A percentile compares a stretch with the other conserved stretches of the same genome.
phyloP scores from a whole-genome alignment of 192 early-diverging fungal genomes.

The Lobosporangium transversale region DNA sequence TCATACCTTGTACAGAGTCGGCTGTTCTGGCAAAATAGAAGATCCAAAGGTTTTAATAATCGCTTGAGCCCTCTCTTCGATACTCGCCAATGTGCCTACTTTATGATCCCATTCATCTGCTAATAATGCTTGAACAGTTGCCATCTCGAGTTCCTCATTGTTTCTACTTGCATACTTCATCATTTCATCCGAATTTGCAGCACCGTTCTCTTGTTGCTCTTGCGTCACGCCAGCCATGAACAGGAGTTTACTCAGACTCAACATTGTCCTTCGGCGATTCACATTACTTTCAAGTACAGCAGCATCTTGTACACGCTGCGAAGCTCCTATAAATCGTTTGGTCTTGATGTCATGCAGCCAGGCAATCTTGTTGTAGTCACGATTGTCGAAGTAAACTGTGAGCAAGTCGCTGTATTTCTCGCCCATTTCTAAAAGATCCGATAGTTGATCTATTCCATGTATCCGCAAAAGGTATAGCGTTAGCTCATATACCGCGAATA shows the following conservation, averaged over 20 bases:
- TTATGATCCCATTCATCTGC: conserved; percentile 25
- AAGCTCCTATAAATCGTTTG: conserved; percentile 23
- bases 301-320: conserved; percentile 17
- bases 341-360: conserved; percentile 53
- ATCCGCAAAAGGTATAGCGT: too few species aligned
- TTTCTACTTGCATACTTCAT: conserved; percentile 22
- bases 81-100: conserved; percentile 3
- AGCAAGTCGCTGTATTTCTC: conserved; percentile 35
- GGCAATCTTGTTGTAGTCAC: conserved; percentile 26
- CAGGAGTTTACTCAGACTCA: conserved; percentile 39
- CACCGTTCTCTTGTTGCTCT: background rate
- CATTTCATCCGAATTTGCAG: conserved; percentile 6
- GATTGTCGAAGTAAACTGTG: conserved; percentile 24
- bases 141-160: conserved; percentile 33
- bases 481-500: too few species aligned
- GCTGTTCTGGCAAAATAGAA: conserved; percentile 13
- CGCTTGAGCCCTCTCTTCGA: conserved; percentile 20
- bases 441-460: conserved; percentile 15
- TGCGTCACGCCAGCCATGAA: conserved; percentile 21
- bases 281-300: conserved; percentile 31
- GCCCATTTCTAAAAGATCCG: conserved; percentile 22
- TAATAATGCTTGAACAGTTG: conserved; percentile 22
- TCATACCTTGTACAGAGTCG: conserved; percentile 22
- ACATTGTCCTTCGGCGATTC: conserved; percentile 31
- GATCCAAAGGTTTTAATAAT: conserved; percentile 18